phyloP scores from a whole-genome alignment of 75 land plant species.

The Adiantum capillusveneris region DNA sequence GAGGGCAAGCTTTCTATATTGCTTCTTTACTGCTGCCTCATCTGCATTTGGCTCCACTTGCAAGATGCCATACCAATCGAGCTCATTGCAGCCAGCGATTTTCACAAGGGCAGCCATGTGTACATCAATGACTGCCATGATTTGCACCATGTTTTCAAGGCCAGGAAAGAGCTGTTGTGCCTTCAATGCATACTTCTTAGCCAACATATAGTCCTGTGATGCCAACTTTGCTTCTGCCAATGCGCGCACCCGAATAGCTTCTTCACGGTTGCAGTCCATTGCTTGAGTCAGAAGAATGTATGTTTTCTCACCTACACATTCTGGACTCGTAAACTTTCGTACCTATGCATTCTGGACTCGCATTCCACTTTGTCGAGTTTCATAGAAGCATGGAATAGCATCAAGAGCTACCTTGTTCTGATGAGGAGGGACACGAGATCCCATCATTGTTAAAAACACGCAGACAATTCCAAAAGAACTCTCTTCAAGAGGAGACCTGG shows the following conservation, averaged over 20 bases:
- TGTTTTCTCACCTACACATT: too few species aligned
- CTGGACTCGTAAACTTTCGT: too few species aligned
- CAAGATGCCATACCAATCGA: constrained; percentile 85
- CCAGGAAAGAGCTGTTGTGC: constrained; percentile 63
- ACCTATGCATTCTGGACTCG: too few species aligned
- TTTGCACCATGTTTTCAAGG: constrained; percentile 54
- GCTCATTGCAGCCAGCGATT: constrained; percentile 31
- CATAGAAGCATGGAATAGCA: too few species aligned
- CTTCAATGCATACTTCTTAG: constrained; percentile 45
- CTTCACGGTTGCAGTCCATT: constrained; percentile 53
- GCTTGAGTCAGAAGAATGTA: too few species aligned
- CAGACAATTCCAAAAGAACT: too few species aligned
- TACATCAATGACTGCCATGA: constrained; percentile 70
- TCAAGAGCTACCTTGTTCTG: too few species aligned
- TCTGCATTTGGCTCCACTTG: constrained; percentile 59
- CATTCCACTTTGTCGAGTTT: too few species aligned
- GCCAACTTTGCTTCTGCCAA: constrained; percentile 58
- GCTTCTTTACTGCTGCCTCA: constrained; percentile 64
- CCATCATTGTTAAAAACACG: too few species aligned
- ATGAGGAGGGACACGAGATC: too few species aligned
- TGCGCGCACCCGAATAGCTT: constrained; percentile 58
- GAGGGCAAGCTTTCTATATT: constrained; percentile 86
- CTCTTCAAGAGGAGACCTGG: too few species aligned
- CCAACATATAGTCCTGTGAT: constrained; percentile 44
- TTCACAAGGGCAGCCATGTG: constrained; percentile 56